phyloP scores from a whole-genome alignment of 1,139 yeast species.

The Scheffersomyces cryptocercus region DNA sequence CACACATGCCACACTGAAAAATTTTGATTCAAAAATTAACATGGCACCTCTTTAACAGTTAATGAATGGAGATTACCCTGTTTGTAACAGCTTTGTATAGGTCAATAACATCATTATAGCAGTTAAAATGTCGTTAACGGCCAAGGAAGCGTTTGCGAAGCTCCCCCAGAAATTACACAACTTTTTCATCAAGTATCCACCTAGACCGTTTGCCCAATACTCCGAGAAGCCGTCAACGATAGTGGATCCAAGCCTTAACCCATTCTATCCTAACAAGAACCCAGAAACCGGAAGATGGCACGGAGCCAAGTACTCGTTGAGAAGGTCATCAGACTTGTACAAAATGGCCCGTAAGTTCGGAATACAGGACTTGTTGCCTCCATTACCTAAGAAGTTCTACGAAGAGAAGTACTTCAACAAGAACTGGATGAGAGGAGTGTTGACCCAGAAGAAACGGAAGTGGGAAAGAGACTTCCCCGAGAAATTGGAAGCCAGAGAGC shows the following conservation, averaged over 20 bases:
- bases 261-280: slow-evolving; percentile 84
- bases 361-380: slow-evolving; percentile 75
- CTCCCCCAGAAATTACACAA: slow-evolving; percentile 73
- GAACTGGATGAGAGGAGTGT: slow-evolving; percentile 75
- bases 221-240: slow-evolving; percentile 64
- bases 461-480: slow-evolving; percentile 72
- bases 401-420: slow-evolving; percentile 77
- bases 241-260: slow-evolving; percentile 73
- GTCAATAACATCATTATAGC: background rate
- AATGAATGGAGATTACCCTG: too few species aligned
- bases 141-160: slow-evolving; percentile 49
- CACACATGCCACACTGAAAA: too few species aligned
- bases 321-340: slow-evolving; percentile 83
- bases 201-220: slow-evolving; percentile 73
- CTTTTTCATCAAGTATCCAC: slow-evolving; percentile 84
- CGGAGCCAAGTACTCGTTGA: slow-evolving; percentile 74
- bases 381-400: slow-evolving; percentile 71
- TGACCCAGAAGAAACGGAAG: slow-evolving; percentile 76
- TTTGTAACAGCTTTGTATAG: too few species aligned
- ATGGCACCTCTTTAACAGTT: too few species aligned
- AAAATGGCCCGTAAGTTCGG: slow-evolving; percentile 85
- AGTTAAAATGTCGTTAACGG: slow-evolving; percentile 20
- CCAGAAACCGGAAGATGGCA: slow-evolving; percentile 79
- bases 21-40: too few species aligned
- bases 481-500: slow-evolving; percentile 59